These are phyloP conservation scores for Saturnispora quitensis DNA, from an alignment of 805 yeast genomes.

Conservation along the genomic window DNA sequence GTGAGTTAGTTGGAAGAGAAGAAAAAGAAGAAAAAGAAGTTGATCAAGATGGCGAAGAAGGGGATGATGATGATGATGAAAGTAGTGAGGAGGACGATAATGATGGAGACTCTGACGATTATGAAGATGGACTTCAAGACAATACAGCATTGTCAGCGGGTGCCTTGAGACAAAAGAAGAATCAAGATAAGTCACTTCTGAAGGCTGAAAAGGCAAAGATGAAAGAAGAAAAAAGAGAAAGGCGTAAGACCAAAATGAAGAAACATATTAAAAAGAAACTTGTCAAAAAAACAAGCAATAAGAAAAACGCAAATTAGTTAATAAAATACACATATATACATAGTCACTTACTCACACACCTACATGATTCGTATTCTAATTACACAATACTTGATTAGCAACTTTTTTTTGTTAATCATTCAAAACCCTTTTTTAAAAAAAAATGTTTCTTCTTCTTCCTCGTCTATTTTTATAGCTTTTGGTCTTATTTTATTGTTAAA, in stretches of 20 bases:
- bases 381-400: not conserved
- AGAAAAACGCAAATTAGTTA: not conserved
- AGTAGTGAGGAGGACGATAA: conserved; percentile 12
- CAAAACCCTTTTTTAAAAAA: not conserved
- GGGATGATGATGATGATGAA: conserved; percentile 26
- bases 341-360: not conserved
- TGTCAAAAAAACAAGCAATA: conserved; percentile 37
- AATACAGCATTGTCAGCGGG: conserved; percentile 19
- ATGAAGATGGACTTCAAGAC: conserved; percentile 26
- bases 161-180: conserved; percentile 55
- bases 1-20: conserved; percentile 40
- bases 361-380: too few species aligned
- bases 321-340: conserved; percentile 8
- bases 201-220: conserved; percentile 64
- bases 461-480: not conserved
- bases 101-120: conserved; percentile 26
- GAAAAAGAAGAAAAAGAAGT: conserved; percentile 24
- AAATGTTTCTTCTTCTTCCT: not conserved
- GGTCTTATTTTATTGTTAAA: not conserved
- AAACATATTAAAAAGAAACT: conserved; percentile 74
- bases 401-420: not conserved
- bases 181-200: conserved; percentile 70
- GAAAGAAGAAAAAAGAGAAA: conserved; percentile 71
- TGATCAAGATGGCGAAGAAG: conserved; percentile 22
- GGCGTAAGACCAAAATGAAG: conserved; percentile 73